Evolutionary conservation across 2,329 filamentous ascomycete species (phyloP).

Genomic region (Beauveria sp.): DNA sequence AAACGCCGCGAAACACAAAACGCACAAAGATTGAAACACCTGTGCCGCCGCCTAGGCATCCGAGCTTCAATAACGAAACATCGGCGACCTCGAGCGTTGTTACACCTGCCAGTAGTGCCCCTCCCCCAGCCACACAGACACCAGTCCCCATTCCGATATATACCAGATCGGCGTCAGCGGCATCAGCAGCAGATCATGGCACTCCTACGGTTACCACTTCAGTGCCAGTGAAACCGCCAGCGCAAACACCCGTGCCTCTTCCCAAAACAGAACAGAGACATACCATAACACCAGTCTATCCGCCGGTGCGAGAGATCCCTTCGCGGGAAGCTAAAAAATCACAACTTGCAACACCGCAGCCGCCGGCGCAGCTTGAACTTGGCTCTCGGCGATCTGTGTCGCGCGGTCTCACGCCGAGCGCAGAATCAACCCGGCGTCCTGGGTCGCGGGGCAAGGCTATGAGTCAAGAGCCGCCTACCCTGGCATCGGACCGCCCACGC

Average conservation of each 20-base stretch:
- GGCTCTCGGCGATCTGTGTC: slow-evolving; percentile 25
- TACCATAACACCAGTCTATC: slow-evolving; percentile 25
- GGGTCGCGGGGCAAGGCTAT: slow-evolving; percentile 44
- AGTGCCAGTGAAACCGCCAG: slow-evolving; percentile 24
- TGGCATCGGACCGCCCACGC: slow-evolving; percentile 46
- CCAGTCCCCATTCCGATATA: slow-evolving; percentile 33
- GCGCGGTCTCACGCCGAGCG: slow-evolving; percentile 26
- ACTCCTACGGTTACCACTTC: slow-evolving; percentile 20
- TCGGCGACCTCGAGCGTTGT: slow-evolving; percentile 14
- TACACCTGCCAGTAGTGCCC: slow-evolving; percentile 6
- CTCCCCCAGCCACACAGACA: slow-evolving; percentile 29
- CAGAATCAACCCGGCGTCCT: slow-evolving; percentile 36
- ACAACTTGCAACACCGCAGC: neutral
- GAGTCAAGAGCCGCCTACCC: slow-evolving; percentile 43
- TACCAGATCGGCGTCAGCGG: slow-evolving; percentile 20
- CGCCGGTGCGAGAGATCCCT: slow-evolving; percentile 21
- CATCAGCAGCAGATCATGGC: slow-evolving; percentile 23
- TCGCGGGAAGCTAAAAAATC: slow-evolving; percentile 23
- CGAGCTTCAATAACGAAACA: slow-evolving; percentile 23
- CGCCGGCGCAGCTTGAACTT: slow-evolving; percentile 17
- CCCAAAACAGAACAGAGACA: slow-evolving; percentile 23
- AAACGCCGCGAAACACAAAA: slow-evolving; percentile 37
- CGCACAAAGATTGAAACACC: slow-evolving; percentile 52
- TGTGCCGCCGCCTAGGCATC: slow-evolving; percentile 38
- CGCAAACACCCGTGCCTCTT: slow-evolving; percentile 31